phyloP scores from a whole-genome alignment of 2,329 filamentous ascomycete species.

The Aureobasidium musti region DNA sequence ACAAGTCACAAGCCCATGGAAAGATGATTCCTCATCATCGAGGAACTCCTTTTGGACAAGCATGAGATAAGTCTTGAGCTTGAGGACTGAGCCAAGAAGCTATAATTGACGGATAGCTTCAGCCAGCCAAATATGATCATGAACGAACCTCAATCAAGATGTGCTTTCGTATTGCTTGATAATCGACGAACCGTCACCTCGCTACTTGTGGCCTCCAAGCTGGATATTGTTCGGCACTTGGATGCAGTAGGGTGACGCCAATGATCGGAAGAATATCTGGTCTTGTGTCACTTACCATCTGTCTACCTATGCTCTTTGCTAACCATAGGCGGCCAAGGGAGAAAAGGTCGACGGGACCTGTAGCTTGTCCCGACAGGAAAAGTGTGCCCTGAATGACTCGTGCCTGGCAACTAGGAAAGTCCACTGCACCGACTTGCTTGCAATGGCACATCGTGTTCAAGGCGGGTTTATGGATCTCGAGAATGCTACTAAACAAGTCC shows the following conservation, averaged over 20 bases:
- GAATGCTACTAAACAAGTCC: not conserved
- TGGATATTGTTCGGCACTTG: not conserved
- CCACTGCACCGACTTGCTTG: not conserved
- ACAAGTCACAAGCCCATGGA: not conserved
- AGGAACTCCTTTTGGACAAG: not conserved
- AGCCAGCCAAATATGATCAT: not conserved
- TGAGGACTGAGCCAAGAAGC: not conserved
- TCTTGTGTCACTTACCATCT: not conserved
- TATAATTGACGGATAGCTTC: not conserved
- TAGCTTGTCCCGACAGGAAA: not conserved
- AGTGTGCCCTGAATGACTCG: conserved; percentile 3
- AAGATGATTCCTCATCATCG: not conserved
- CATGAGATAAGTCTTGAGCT: not conserved
- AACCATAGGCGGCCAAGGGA: not conserved
- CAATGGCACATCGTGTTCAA: not conserved
- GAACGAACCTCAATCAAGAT: conserved; percentile 1
- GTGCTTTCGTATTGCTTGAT: not conserved
- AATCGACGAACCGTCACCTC: not conserved
- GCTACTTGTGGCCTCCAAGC: not conserved
- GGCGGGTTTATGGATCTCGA: not conserved
- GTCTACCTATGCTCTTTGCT: not conserved
- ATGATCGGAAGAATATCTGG: not conserved
- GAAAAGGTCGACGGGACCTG: not conserved
- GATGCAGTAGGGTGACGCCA: not conserved
- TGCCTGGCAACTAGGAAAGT: not conserved